A percentile compares a stretch with the other conserved stretches of the same genome.
Evolutionary conservation across 768 basidiomycete genomes (phyloP).

Genomic region (Collybiopsis confluens): DNA sequence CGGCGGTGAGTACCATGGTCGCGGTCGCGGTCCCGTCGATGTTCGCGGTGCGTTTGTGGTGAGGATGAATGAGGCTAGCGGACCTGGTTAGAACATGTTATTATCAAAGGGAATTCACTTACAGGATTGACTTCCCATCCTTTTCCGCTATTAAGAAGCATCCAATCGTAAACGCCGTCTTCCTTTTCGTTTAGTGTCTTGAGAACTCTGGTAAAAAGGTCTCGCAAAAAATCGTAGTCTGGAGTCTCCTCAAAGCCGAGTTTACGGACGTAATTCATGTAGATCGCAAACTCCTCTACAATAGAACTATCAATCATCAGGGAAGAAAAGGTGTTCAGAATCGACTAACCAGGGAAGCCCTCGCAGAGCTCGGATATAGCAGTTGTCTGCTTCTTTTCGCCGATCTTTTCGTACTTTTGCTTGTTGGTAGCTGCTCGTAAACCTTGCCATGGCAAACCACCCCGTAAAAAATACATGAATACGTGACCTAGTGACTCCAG

Average conservation of each 20-base stretch:
- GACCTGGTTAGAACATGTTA: conserved; percentile 32
- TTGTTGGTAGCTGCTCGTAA: conserved; percentile 98
- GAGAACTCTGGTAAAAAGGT: conserved; percentile 88
- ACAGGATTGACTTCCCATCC: conserved; percentile 93
- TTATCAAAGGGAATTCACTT: conserved; percentile 26
- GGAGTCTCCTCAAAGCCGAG: conserved; percentile 96
- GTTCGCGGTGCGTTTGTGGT: conserved; percentile 56
- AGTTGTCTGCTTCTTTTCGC: conserved; percentile 97
- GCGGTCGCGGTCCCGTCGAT: conserved; percentile 53
- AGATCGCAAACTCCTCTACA: conserved; percentile 94
- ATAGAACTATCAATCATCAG: background rate
- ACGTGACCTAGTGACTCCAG: conserved; percentile 97
- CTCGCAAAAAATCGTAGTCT: conserved; percentile 96
- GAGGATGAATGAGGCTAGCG: conserved; percentile 51
- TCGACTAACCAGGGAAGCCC: conserved; percentile 82
- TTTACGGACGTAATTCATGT: conserved; percentile 99
- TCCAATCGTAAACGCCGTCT: conserved; percentile 95
- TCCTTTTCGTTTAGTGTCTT: conserved; percentile 86
- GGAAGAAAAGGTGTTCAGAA: conserved; percentile 5
- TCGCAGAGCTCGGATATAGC: conserved; percentile 91
- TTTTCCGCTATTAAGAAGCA: conserved; percentile 88
- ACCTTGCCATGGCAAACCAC: conserved; percentile 97
- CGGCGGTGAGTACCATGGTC: conserved; percentile 45
- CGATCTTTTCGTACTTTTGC: conserved; percentile 99
- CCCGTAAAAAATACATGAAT: conserved; percentile 98